phyloP scores from a whole-genome alignment of 2,329 filamentous ascomycete genomes.

The Trichophaea hybrida region DNA sequence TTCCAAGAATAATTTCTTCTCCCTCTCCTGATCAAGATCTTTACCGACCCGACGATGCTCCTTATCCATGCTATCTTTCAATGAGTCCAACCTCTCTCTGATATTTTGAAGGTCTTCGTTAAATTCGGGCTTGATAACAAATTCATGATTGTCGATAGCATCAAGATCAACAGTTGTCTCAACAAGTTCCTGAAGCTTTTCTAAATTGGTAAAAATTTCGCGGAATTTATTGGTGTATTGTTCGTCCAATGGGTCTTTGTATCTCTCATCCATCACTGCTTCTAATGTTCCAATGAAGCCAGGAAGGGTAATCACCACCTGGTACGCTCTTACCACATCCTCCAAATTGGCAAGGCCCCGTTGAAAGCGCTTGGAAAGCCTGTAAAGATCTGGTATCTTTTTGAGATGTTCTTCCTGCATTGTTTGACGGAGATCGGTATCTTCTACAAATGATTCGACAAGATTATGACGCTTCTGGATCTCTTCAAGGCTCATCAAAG shows the following conservation, averaged over 20 bases:
- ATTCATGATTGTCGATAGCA: conserved; percentile 90
- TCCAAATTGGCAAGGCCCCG: conserved; percentile 80
- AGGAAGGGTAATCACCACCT: conserved; percentile 81
- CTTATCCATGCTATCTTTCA: conserved; percentile 65
- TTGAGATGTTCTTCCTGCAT: conserved; percentile 94
- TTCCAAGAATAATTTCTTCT: conserved; percentile 97
- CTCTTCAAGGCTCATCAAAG: conserved; percentile 75
- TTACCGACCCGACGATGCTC: conserved; percentile 64
- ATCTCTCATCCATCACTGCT: conserved; percentile 86
- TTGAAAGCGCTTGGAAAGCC: conserved; percentile 88
- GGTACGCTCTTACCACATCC: conserved; percentile 89
- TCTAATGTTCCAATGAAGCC: conserved; percentile 82
- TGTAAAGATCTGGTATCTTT: conserved; percentile 84
- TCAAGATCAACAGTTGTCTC: conserved; percentile 95
- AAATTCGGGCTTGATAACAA: conserved; percentile 97
- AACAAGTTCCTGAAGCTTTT: conserved; percentile 90
- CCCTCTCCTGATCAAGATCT: conserved; percentile 79
- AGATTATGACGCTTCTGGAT: conserved; percentile 87
- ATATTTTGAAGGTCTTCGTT: conserved; percentile 81
- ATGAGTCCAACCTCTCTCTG: conserved; percentile 73
- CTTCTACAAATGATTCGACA: conserved; percentile 84
- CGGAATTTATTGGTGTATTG: conserved; percentile 63
- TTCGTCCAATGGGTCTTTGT: conserved; percentile 70
- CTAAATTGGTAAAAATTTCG: conserved; percentile 61
- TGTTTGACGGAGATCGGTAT: conserved; percentile 84